phyloP scores from a whole-genome alignment of 1,284 basidiomycete genomes.

The Sanguinoderma infundibulare region DNA sequence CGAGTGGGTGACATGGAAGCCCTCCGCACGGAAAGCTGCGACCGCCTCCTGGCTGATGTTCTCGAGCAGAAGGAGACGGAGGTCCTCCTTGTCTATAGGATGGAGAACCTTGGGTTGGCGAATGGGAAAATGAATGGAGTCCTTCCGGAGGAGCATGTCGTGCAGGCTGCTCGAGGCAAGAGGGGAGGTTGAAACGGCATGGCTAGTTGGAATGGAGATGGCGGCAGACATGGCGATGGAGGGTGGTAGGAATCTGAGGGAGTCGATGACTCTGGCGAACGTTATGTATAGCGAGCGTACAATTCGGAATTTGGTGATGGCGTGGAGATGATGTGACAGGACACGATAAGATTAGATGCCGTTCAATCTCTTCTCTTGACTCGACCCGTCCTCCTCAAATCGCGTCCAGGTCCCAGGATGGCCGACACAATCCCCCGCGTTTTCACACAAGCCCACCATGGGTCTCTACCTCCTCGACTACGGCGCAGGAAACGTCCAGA shows the following conservation, averaged over 20 bases:
- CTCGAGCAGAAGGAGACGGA: conserved; percentile 87
- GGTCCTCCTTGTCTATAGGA: conserved; percentile 76
- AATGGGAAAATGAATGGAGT: conserved; percentile 36
- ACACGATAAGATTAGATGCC: conserved; percentile 29
- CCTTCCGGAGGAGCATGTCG: conserved; percentile 45
- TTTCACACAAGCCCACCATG: conserved; percentile 43
- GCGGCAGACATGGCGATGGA: conserved; percentile 33
- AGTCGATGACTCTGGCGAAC: background rate
- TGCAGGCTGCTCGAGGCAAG: conserved; percentile 42
- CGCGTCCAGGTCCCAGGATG: conserved; percentile 16
- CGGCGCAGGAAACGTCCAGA: conserved; percentile 94
- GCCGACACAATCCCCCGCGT: background rate
- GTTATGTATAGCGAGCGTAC: conserved; percentile 2
- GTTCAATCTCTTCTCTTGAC: conserved; percentile 11
- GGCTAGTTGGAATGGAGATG: conserved; percentile 47
- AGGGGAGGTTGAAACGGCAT: conserved; percentile 54
- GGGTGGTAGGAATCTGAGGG: background rate
- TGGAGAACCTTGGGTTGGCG: conserved; percentile 73
- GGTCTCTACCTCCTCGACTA: conserved; percentile 92
- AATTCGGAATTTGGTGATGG: conserved; percentile 24
- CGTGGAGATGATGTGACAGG: conserved; percentile 20
- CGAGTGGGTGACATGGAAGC: conserved; percentile 93
- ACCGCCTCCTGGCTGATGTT: conserved; percentile 96
- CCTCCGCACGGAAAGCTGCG: conserved; percentile 78
- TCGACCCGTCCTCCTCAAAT: conserved; percentile 16